Percentiles rank a stretch among this genome's conserved stretches.
phyloP scores from a whole-genome alignment of 768 basidiomycete species.

The Trametes coccinea region DNA sequence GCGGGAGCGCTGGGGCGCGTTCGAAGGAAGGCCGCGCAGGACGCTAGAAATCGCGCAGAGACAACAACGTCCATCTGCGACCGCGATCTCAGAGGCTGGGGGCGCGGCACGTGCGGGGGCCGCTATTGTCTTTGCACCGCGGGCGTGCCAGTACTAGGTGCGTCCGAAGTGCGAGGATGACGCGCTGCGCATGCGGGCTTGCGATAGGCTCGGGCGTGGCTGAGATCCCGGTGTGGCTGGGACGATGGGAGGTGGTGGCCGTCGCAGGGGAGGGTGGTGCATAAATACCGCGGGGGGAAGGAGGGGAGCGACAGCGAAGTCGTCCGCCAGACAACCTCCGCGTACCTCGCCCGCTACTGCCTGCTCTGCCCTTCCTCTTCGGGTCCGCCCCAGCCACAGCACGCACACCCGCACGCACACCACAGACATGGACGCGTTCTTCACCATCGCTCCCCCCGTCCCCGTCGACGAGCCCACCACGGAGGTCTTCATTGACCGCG shows the following conservation, averaged over 20 bases:
- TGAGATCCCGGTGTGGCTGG: not conserved
- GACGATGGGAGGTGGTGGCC: not conserved
- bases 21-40: not conserved
- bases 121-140: slow-evolving; percentile 8
- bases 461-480: slow-evolving; percentile 21
- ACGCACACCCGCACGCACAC: not conserved
- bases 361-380: not conserved
- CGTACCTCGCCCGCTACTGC: not conserved
- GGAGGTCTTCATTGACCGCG: slow-evolving; percentile 16
- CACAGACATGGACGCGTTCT: slow-evolving; percentile 23
- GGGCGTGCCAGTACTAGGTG: not conserved
- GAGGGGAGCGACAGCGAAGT: slow-evolving; percentile 7
- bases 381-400: not conserved
- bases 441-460: slow-evolving; percentile 22
- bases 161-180: not conserved
- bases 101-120: not conserved
- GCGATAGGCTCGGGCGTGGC: not conserved
- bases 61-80: not conserved
- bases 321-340: slow-evolving; percentile 1
- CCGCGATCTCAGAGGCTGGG: not conserved
- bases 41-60: slow-evolving; percentile 3
- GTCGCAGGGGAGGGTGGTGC: not conserved
- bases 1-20: not conserved
- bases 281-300: slow-evolving; percentile 6
- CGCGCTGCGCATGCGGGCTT: not conserved